These are phyloP conservation scores for Phanerochaete sordida DNA, from an alignment of 768 basidiomycete species.

Conservation along the genomic window DNA sequence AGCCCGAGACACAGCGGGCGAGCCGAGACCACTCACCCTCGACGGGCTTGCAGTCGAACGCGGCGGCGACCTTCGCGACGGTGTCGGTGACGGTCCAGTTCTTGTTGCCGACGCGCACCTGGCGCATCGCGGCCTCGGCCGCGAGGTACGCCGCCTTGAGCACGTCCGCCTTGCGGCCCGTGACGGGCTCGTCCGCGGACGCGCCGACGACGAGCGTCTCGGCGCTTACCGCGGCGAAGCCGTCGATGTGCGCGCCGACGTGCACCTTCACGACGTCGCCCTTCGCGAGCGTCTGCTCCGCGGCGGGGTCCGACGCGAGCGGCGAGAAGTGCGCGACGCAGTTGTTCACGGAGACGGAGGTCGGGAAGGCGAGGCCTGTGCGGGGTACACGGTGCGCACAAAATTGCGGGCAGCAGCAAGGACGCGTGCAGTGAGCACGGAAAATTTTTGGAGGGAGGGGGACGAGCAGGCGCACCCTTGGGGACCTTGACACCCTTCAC, in stretches of 20 bases:
- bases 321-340: conserved; percentile 95
- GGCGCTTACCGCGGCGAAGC: conserved; percentile 89
- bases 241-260: conserved; percentile 96
- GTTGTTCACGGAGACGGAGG: conserved; percentile 92
- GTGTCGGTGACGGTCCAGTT: conserved; percentile 94
- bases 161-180: conserved; percentile 86
- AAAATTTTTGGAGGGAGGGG: background rate
- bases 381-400: background rate
- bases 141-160: conserved; percentile 93
- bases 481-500: conserved; percentile 83
- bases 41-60: conserved; percentile 87
- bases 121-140: conserved; percentile 88
- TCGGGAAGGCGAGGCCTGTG: conserved; percentile 90
- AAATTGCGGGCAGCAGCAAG: background rate
- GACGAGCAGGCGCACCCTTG: conserved; percentile 60
- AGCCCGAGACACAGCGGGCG: background rate
- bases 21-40: conserved; percentile 57
- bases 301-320: conserved; percentile 79
- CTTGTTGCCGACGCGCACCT: conserved; percentile 88
- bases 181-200: conserved; percentile 66
- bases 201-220: conserved; percentile 92
- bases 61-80: conserved; percentile 65
- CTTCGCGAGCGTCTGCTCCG: conserved; percentile 66
- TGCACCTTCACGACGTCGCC: conserved; percentile 95
- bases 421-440: background rate